Evolutionary conservation across 805 yeast genomes (phyloP).

Genomic region (Cyberlindnera japonica): DNA sequence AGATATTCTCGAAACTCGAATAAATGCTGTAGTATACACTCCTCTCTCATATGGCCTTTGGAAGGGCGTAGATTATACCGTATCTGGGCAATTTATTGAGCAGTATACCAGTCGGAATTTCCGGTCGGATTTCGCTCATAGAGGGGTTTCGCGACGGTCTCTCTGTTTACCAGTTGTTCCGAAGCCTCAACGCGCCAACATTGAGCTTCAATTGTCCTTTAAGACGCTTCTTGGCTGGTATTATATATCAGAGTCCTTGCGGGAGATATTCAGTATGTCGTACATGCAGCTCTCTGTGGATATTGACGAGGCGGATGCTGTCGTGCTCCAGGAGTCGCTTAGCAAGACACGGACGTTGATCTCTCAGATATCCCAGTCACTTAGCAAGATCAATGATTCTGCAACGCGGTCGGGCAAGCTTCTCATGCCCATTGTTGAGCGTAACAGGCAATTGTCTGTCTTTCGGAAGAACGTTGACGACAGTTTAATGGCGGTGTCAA

Average conservation of each 20-base stretch:
- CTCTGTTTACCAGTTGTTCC: too few species aligned
- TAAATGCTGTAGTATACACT: too few species aligned
- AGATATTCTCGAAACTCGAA: background rate
- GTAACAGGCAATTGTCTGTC: constrained; percentile 42
- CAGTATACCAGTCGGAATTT: too few species aligned
- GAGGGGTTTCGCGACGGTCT: too few species aligned
- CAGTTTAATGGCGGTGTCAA: constrained; percentile 44
- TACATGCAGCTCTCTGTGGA: constrained; percentile 36
- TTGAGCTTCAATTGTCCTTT: too few species aligned
- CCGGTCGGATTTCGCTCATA: too few species aligned
- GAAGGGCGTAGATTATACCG: too few species aligned
- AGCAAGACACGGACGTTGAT: constrained; percentile 55
- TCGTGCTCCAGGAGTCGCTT: constrained; percentile 74
- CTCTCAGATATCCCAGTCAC: constrained; percentile 48
- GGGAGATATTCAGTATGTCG: constrained; percentile 16
- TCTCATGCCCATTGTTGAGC: constrained; percentile 67
- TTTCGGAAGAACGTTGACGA: constrained; percentile 38
- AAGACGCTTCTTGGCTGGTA: too few species aligned
- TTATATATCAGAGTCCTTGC: too few species aligned
- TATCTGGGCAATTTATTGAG: too few species aligned
- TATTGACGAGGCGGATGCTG: constrained; percentile 77
- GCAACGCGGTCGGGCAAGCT: constrained; percentile 56
- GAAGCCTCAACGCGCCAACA: too few species aligned
- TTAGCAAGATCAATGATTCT: constrained; percentile 48
- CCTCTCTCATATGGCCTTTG: too few species aligned